Evolutionary conservation across 1,284 basidiomycete species (phyloP).

Genomic region (Gymnopus androsaceus): DNA sequence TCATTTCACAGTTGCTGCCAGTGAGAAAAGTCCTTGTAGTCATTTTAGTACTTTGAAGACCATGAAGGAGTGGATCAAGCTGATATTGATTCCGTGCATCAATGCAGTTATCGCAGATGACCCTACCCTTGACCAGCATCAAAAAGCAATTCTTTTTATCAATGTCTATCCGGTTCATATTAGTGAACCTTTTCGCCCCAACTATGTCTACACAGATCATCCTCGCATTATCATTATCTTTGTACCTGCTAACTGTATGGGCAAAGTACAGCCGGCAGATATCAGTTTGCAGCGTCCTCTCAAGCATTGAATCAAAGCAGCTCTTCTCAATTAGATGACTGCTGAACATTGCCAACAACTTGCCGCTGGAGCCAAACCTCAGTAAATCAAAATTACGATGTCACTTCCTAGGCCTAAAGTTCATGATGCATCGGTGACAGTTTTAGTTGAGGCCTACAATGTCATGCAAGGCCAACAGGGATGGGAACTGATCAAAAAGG

Average conservation of each 20-base stretch:
- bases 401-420: constrained; percentile 21
- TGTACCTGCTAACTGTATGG: constrained; percentile 27
- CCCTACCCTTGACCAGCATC: constrained; percentile 16
- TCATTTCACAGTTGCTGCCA: constrained; percentile 22
- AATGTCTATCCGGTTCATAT: constrained; percentile 30
- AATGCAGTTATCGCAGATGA: constrained; percentile 10
- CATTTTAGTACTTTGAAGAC: constrained; percentile 21
- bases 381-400: constrained; percentile 20
- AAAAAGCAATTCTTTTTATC: constrained; percentile 25
- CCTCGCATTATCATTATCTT: constrained; percentile 26
- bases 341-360: constrained; percentile 6
- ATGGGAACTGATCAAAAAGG: constrained; percentile 22
- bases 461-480: constrained; percentile 23
- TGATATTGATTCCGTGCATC: constrained; percentile 21
- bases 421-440: constrained; percentile 22
- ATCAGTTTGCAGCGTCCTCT: constrained; percentile 22
- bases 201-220: constrained; percentile 14
- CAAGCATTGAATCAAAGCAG: constrained; percentile 25
- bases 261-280: constrained; percentile 18
- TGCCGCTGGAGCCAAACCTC: constrained; percentile 15
- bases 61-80: constrained; percentile 21
- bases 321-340: constrained; percentile 14
- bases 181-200: constrained; percentile 22
- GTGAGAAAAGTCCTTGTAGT: constrained; percentile 15
- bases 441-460: constrained; percentile 22